Evolutionary conservation across 176 grass and related monocot species (phyloP).

Genomic region (Avena eriantha): DNA sequence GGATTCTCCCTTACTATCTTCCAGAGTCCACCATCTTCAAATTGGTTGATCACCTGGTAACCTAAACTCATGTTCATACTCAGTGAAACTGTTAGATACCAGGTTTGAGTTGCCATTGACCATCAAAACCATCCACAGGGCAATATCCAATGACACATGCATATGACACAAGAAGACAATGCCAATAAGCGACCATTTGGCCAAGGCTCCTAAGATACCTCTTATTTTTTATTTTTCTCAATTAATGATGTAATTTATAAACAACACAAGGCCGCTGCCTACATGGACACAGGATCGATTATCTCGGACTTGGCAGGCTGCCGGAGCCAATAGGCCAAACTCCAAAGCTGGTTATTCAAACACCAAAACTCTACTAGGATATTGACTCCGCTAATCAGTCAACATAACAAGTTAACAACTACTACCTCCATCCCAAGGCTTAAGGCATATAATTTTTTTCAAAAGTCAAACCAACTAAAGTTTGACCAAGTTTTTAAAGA

Average conservation of each 20-base stretch:
- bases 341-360: not conserved
- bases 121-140: too few species aligned
- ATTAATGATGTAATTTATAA: not conserved
- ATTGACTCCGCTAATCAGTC: not conserved
- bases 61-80: too few species aligned
- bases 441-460: too few species aligned
- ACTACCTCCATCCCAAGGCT: too few species aligned
- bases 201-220: not conserved
- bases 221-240: not conserved
- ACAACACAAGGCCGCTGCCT: not conserved
- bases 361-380: not conserved
- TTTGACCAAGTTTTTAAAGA: too few species aligned
- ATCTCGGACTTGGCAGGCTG: not conserved
- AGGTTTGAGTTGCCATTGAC: too few species aligned
- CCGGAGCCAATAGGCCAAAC: not conserved
- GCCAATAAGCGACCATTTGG: not conserved
- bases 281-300: not conserved
- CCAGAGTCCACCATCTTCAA: too few species aligned
- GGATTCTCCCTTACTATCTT: too few species aligned
- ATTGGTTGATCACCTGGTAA: too few species aligned
- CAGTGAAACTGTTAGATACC: too few species aligned
- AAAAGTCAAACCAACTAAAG: too few species aligned
- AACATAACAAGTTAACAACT: not conserved
- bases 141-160: not conserved
- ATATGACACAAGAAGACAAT: not conserved